These are phyloP conservation scores for Colletotrichum ledebouriae DNA, from an alignment of 2,329 filamentous ascomycete species.

Conservation along the genomic window DNA sequence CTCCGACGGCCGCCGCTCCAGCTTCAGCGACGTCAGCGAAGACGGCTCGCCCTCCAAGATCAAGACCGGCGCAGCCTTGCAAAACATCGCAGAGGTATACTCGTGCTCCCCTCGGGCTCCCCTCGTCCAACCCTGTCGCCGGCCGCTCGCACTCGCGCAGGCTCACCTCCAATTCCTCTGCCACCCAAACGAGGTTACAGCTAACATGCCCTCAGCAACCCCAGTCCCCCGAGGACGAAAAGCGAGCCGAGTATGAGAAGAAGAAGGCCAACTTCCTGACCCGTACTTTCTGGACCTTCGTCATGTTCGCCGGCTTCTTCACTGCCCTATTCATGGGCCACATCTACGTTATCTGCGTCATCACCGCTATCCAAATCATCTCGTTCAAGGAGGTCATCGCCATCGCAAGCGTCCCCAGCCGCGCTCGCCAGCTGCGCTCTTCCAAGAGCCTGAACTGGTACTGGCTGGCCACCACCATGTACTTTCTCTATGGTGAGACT, in stretches of 20 bases:
- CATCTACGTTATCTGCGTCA: slow-evolving; percentile 94
- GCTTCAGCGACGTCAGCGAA: slow-evolving; percentile 80
- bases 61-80: slow-evolving; percentile 47
- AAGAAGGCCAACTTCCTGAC: slow-evolving; percentile 99
- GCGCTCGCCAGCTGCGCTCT: slow-evolving; percentile 89
- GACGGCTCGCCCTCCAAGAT: slow-evolving; percentile 57
- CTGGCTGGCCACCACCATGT: slow-evolving; percentile 98
- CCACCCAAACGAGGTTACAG: not conserved
- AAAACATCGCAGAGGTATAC: slow-evolving; percentile 55
- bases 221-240: slow-evolving; percentile 54
- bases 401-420: slow-evolving; percentile 93
- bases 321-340: slow-evolving; percentile 93
- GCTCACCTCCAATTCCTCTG: not conserved
- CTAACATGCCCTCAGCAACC: slow-evolving; percentile 55
- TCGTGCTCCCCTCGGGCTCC: slow-evolving; percentile 3
- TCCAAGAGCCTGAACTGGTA: slow-evolving; percentile 99
- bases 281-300: slow-evolving; percentile 95
- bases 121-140: not conserved
- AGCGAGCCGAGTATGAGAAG: slow-evolving; percentile 86
- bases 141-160: not conserved
- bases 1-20: slow-evolving; percentile 72
- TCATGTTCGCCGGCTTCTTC: slow-evolving; percentile 97
- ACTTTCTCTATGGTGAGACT: slow-evolving; percentile 98
- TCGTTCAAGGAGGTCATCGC: slow-evolving; percentile 99
- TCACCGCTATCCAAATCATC: slow-evolving; percentile 94